Base-by-base conservation (phyloP, 2,329 filamentous ascomycete genomes). In the Parasarocladium wereldwijsianum region DNA sequence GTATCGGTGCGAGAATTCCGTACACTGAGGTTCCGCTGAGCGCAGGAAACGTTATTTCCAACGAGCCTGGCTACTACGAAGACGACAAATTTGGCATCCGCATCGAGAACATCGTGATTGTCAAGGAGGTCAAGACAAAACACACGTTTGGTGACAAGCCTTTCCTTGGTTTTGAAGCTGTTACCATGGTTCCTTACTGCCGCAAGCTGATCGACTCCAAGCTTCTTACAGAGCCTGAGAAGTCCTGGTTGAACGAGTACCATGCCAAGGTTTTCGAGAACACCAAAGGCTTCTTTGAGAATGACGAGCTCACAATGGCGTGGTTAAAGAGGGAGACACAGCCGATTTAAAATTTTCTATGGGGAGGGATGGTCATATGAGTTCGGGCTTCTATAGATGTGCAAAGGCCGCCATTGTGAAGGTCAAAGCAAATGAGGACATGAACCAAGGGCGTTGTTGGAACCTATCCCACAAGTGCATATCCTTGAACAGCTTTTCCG, bases 21-120 rank as follows among this genome's bases (percentile, higher is more conserved):
- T 94, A 87, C 49, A 78, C 83, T 1, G 90, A 98, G 49, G 86
- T 96, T 5, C 69, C 90, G 0, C 65, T 98, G 17, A 72, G 83
- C 0, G 66, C 83, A n/a, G 90, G 90, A 25, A 94, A 98, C 44
- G 87, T 98, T 23, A 73, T 96, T 31, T 96, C 87, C 2, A 85
- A 94, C 45, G 85, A 98, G 54, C 90, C 90, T 2, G 90, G 90
- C 17, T 98, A 86, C 58, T 98, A 98, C 51, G 86, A 96, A 52
- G 90, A 98, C 44, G 87, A 85, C 27, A 74, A 75, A 22, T 98
- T 93, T 46, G 90, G 90, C 12, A 90, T 98, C 41, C 78, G 90
- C 12, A 94, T 94, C 45, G 90, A 98, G 56, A 98, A 98, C 51
- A 75, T 98, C 44, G 73, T 93, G 39, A 78, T 96, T 64, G 84